Evolutionary conservation across 1,284 basidiomycete genomes (phyloP), one percentile per base, ranked within the genome.

Genomic region (Malassezia psittaci): DNA sequence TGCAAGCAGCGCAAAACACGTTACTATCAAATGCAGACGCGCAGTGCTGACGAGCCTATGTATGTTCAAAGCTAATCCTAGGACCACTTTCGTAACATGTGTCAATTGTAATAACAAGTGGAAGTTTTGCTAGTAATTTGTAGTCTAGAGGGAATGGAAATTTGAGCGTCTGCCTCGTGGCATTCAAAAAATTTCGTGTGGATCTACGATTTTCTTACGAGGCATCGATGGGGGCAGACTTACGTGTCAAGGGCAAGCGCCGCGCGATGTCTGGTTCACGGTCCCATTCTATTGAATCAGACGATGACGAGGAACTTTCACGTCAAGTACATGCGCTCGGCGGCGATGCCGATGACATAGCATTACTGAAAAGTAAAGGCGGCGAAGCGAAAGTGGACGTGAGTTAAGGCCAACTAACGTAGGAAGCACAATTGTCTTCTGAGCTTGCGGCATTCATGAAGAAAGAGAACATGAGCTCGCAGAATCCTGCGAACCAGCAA

Each of bases 1-100:
- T 99, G 93, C 83, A 70, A 74, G 57, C 65, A 72, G 60, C 51
- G 68, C 21, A 72, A 71, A 58, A 66, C 64, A 36, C 56, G 66
- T 35, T 74, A 74, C 52, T 74, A 70, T 52, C 69, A 74, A 60
- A 72, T 72, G 66, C 70, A 70, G 53, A 74, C 71, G 10, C 51
- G 71, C 18, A 70, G 68, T 37, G 71, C 71, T 3, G 71, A 74
- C 43, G 71, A 74, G 51, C 71, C 71, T 16, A 74, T 74, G 69
- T 58, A 32, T 42, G 48, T 50, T 21, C 48, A 5, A 21, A 12
- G 34, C 52, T 49, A 10, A 43, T 38, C n/a, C n/a, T 44, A 57
- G 54, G 59, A 72, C 69, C 1, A 71, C 68, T 32, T 71, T 71
- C 35, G 70, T 73, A 2, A 68, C 67, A 0, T 73, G 70, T 52